These are phyloP conservation scores for Coffea canephora DNA, from an alignment of 257 asterid species.

Conservation along the genomic window DNA sequence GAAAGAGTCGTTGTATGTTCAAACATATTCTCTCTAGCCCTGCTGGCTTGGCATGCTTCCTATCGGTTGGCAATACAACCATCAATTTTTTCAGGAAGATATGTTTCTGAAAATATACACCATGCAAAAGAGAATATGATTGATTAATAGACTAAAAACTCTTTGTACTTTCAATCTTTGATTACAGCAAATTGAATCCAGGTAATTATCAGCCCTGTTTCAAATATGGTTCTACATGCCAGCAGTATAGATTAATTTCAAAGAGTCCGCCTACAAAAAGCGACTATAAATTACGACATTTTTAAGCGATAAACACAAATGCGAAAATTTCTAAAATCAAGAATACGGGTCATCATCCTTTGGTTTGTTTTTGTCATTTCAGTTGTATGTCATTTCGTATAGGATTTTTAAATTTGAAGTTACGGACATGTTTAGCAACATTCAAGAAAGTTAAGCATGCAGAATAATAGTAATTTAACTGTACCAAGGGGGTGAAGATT, in stretches of 20 bases:
- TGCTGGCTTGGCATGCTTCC: background rate
- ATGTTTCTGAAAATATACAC: background rate
- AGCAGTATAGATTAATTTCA: background rate
- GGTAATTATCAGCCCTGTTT: background rate
- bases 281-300: no score
- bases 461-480: no score
- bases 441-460: background rate
- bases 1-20: constrained; percentile 4
- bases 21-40: background rate
- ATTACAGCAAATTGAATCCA: background rate
- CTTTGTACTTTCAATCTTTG: background rate
- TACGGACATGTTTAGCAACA: no score
- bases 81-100: background rate
- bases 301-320: no score
- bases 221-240: background rate
- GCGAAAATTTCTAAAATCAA: no score
- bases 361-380: no score
- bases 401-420: no score
- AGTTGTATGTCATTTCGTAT: no score
- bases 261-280: no score
- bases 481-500: background rate
- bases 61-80: background rate
- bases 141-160: background rate
- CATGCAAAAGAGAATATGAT: background rate
- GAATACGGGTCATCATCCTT: no score